Base-by-base conservation (phyloP, 1,284 basidiomycete genomes). In the Phellopilus nigrolimitatus region DNA sequence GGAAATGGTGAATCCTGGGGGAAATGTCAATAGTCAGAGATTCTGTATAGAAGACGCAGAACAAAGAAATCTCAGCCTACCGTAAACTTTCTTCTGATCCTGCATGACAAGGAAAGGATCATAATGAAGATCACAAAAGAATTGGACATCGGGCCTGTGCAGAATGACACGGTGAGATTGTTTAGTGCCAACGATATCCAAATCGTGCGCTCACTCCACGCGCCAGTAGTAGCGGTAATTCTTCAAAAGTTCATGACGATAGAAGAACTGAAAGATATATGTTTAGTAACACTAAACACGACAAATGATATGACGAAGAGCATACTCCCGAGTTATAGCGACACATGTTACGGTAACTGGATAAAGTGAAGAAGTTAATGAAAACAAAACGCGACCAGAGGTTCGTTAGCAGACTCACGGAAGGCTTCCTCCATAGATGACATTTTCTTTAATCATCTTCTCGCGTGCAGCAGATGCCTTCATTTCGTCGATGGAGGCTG, bases 101-200 rank as follows among this genome's bases (percentile, higher is more conserved):
- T 92, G 75, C 92, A 97, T 95, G 59, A 90, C 69, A 46, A 92
- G 67, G 76, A 95, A 95, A 4, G 93, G 93, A 66, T 97, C 86
- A 62, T 87, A 89, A 59, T 89, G 81, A 51, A 94, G 65, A 60
- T 95, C 91, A 62, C 91, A 95, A 71, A 85, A 91, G 66, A 89
- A 84, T 62, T 85, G 85, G 68, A 94, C 80, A 60, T 82, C 79
- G 9, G 91, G 92, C 62, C 84, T 88, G 40, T 34, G 10, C 25
- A 42, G n/a, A 12, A 30, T 47, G 51, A 24, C 34, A 41, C 15
- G 28, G 33, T 21, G 6, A 30, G 19, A 51, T 40, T 36, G n/a
- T 28, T 5, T 21, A 17, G 5, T 13, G 3, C n/a, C 13, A 25
- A 39, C n/a, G 8, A 43, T 31, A 34, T 15, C 12, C 6, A 49